phyloP scores from a whole-genome alignment of 331 rosid genomes.

The Malus hybrid region DNA sequence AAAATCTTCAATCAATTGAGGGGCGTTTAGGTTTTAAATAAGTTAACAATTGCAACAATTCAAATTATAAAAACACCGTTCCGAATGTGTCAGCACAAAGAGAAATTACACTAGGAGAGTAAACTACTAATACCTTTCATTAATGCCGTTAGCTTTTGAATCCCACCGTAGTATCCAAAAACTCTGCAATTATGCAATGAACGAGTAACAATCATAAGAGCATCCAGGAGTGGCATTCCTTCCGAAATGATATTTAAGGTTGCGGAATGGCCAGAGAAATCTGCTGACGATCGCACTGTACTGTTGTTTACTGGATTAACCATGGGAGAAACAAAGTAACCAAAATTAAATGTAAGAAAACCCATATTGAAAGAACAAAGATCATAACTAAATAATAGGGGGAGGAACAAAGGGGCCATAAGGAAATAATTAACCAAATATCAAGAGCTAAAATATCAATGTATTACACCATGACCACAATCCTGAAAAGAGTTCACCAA shows the following conservation, averaged over 20 bases:
- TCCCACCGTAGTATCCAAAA: constrained; percentile 87
- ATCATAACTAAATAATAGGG: not conserved
- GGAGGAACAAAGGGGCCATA: not conserved
- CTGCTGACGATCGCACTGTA: constrained; percentile 42
- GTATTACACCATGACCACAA: not conserved
- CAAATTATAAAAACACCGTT: not conserved
- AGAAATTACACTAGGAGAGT: not conserved
- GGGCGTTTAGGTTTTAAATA: not conserved
- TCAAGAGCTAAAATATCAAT: not conserved
- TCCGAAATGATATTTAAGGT: constrained; percentile 60
- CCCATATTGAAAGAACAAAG: not conserved
- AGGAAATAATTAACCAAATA: not conserved
- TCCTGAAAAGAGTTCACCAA: not conserved
- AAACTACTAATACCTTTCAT: constrained; percentile 69
- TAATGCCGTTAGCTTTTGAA: constrained; percentile 82
- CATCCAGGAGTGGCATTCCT: constrained; percentile 71
- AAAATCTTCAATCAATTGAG: not conserved
- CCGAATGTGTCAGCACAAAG: constrained; percentile 6
- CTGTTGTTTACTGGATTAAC: constrained; percentile 53
- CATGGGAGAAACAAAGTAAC: constrained; percentile 17
- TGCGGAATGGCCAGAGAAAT: constrained; percentile 53
- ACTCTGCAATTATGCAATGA: constrained; percentile 87
- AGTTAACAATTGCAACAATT: not conserved
- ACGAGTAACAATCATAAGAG: constrained; percentile 59
- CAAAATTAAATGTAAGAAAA: constrained; percentile 19